Evolutionary conservation across 106 monocot genomes (phyloP), one percentile per base, ranked within the genome.

Genomic region (Narthecium ossifragum): DNA sequence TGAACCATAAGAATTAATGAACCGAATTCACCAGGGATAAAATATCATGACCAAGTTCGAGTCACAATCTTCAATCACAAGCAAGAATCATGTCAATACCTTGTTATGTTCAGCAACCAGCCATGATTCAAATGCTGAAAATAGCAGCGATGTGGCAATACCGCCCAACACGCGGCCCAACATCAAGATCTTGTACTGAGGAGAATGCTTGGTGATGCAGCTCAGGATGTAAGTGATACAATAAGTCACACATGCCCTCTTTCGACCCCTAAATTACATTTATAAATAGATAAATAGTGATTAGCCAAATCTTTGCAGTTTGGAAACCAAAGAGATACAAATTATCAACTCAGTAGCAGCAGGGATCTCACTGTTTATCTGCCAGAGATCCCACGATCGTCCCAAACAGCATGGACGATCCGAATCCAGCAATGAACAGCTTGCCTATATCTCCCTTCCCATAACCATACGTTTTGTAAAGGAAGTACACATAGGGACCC

Each of bases 41-140:
- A n/a, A n/a, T n/a, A n/a, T n/a, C n/a, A n/a, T n/a, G n/a, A n/a
- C n/a, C n/a, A n/a, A n/a, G n/a, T n/a, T n/a, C n/a, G n/a, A n/a
- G n/a, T n/a, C n/a, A n/a, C n/a, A n/a, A n/a, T n/a, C n/a, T n/a
- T n/a, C n/a, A n/a, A n/a, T n/a, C n/a, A n/a, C n/a, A n/a, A n/a
- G n/a, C n/a, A n/a, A n/a, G n/a, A n/a, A n/a, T n/a, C n/a, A n/a
- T n/a, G n/a, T 13, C 27, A 21, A 69, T 53, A 90, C 96, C 86
- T 96, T 96, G 51, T 76, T 76, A 68, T 96, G 96, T 49, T 96
- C 96, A 12, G 96, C 96, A 52, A 96, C 96, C 27, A 96, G 96
- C 96, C 96, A 96, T 22, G 96, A 96, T 60, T 96, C 96, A 57
- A 96, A 96, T 46, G 96, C 86, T 2, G 90, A 96, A 71, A 96